Evolutionary conservation across 768 basidiomycete genomes (phyloP), one percentile per base, ranked within the genome.

Genomic region (Hortiboletus campestris): DNA sequence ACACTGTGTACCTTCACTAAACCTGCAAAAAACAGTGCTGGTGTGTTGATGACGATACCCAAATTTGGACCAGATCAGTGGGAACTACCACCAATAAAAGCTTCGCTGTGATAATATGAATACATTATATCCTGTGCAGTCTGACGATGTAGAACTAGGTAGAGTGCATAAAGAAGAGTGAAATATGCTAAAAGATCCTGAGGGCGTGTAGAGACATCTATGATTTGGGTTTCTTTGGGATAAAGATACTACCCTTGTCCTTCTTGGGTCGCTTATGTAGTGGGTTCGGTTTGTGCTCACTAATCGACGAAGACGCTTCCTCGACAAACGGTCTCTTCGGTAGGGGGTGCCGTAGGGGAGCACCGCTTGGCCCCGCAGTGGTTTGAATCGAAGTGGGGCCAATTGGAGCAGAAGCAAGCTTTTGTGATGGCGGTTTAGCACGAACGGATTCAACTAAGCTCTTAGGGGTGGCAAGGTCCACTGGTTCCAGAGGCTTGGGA

Each of bases 1-100:
- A 77, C 87, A 0, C 73, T 98, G 22, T 98, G 95, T 72, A 88
- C 88, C 1, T 97, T 91, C 70, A 94, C 91, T 8, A 94, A 94
- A 71, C 90, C 92, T 2, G 69, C 83, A 25, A 88, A 88, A 71
- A 86, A 86, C 49, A 83, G 75, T 40, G 72, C 77, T 1, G 88
- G 93, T 8, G 74, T 80, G 11, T 74, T 86, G 56, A 85, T 93
- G 80, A 83, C 86, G 11, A 84, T 87, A 46, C 96, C 96, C 0
- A 84, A 81, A 49, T 98, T 94, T 69, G 93, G 93, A 11, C 86
- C 86, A 38, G 84, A 87, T 31, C 84, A 84, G 8, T 95, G 95
- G 86, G 91, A 96, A 68, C 72, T 99, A 53, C 92, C 94, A 31
- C 81, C 91, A 28, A 60, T 68, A 57, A 73, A 63, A 54, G 70